Evolutionary conservation across 805 yeast genomes (phyloP).

Genomic region (Maudiozyma barnettii): DNA sequence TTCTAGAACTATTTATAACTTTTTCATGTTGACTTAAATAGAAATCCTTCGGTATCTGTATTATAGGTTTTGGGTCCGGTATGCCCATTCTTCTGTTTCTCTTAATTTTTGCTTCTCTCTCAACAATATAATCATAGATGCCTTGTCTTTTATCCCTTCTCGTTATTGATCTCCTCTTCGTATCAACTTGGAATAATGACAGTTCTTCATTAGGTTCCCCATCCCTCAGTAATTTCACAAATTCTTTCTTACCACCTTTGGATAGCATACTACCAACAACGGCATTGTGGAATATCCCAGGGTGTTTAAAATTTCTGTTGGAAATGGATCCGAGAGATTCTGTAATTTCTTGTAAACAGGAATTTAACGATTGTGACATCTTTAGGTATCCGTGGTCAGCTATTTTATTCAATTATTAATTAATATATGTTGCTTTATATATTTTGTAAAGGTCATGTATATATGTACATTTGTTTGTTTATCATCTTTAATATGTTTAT

Average conservation of each 20-base stretch:
- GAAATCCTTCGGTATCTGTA: conserved; percentile 21
- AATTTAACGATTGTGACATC: conserved; percentile 24
- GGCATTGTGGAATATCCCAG: conserved; percentile 62
- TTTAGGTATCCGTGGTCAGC: neutral
- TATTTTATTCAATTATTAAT: neutral
- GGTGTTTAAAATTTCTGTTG: conserved; percentile 39
- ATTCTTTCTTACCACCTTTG: conserved; percentile 24
- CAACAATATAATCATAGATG: conserved; percentile 28
- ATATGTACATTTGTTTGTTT: too few relatives aligned
- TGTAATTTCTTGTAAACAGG: conserved; percentile 30
- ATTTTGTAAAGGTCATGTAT: too few relatives aligned
- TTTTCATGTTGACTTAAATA: conserved; percentile 21
- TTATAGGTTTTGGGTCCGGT: conserved; percentile 22
- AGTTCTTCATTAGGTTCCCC: conserved; percentile 42
- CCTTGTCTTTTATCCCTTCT: conserved; percentile 44
- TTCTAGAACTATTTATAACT: conserved; percentile 11
- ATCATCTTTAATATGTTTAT: too few relatives aligned
- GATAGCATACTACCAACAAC: conserved; percentile 36
- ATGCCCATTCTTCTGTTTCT: conserved; percentile 29
- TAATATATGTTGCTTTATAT: neutral
- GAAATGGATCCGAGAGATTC: conserved; percentile 34
- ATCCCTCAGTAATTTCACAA: conserved; percentile 51
- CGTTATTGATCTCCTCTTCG: conserved; percentile 30
- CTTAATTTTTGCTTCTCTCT: conserved; percentile 23
- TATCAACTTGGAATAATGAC: conserved; percentile 37